A percentile compares a stretch with the other conserved stretches of the same genome.
These are phyloP conservation scores for Penicillium sp. DNA, from an alignment of 2,329 filamentous ascomycete genomes.

Conservation along the genomic window DNA sequence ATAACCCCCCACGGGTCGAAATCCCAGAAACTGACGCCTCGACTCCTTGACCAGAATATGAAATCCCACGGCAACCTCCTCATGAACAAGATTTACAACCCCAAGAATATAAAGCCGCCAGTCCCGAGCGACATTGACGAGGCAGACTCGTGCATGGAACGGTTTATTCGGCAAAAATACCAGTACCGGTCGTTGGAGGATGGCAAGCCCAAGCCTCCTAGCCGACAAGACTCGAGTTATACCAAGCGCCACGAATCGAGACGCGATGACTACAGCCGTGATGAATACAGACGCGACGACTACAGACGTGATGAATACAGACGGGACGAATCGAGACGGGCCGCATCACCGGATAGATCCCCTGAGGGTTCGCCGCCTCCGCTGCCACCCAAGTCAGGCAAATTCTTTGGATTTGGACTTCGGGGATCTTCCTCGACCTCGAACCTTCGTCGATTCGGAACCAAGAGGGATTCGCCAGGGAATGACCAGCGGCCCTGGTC, in stretches of 20 bases:
- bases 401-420: conserved; percentile 64
- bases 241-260: conserved; percentile 32
- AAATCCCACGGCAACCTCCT: conserved; percentile 82
- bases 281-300: no score
- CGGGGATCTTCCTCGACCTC: conserved; percentile 71
- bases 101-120: conserved; percentile 76
- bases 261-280: neutral
- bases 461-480: conserved; percentile 51
- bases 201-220: conserved; percentile 46
- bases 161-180: conserved; percentile 94
- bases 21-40: conserved; percentile 26
- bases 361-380: conserved; percentile 57
- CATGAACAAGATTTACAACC: conserved; percentile 89
- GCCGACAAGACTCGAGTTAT: conserved; percentile 58
- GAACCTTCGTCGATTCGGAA: conserved; percentile 58
- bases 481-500: conserved; percentile 27
- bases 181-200: conserved; percentile 61
- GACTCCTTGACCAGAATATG: conserved; percentile 68
- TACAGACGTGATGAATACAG: conserved; percentile 12
- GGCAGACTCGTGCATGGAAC: conserved; percentile 89
- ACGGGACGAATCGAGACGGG: conserved; percentile 5
- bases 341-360: conserved; percentile 4
- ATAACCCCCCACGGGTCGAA: neutral
- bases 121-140: conserved; percentile 90
- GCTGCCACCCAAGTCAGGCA: conserved; percentile 60